These are phyloP conservation scores for Epithemia pelagica DNA, from an alignment of 108 stramenopile species.

Conservation along the genomic window DNA sequence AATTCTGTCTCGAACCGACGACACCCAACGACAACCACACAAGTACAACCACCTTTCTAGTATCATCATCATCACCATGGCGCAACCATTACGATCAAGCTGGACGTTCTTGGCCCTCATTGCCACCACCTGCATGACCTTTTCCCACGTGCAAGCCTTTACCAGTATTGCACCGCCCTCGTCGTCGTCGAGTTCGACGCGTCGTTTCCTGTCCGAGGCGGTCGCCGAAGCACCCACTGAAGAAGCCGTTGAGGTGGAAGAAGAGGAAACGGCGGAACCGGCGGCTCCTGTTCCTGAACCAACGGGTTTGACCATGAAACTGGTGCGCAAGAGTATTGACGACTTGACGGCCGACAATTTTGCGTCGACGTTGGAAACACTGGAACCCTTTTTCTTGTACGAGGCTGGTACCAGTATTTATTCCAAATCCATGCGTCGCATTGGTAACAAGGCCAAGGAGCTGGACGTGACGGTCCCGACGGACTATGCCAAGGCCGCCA, in stretches of 20 bases:
- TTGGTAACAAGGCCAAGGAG: slow-evolving; percentile 25
- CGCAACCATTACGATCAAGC: no score
- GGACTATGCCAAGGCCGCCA: slow-evolving; percentile 50
- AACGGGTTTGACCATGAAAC: slow-evolving; percentile 2
- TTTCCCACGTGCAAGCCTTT: no score
- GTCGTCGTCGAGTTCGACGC: no score
- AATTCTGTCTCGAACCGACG: no score
- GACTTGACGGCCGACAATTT: slow-evolving; percentile 44
- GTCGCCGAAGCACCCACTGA: not conserved
- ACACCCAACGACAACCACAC: no score
- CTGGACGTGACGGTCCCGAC: slow-evolving; percentile 32
- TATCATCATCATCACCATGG: no score
- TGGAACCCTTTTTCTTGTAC: slow-evolving; percentile 47
- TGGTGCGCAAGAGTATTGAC: slow-evolving; percentile 32
- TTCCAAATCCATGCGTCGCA: slow-evolving; percentile 45
- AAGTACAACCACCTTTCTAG: no score
- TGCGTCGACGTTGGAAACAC: slow-evolving; percentile 25
- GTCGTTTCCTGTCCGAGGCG: no score
- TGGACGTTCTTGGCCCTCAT: no score
- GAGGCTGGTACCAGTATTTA: slow-evolving; percentile 52
- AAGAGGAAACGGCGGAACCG: not conserved
- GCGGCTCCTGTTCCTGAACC: not conserved
- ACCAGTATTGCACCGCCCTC: no score
- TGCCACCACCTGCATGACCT: no score
- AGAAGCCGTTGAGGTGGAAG: not conserved